Evolutionary conservation across 1,284 basidiomycete species (phyloP).

Genomic region (Tilletia caries): DNA sequence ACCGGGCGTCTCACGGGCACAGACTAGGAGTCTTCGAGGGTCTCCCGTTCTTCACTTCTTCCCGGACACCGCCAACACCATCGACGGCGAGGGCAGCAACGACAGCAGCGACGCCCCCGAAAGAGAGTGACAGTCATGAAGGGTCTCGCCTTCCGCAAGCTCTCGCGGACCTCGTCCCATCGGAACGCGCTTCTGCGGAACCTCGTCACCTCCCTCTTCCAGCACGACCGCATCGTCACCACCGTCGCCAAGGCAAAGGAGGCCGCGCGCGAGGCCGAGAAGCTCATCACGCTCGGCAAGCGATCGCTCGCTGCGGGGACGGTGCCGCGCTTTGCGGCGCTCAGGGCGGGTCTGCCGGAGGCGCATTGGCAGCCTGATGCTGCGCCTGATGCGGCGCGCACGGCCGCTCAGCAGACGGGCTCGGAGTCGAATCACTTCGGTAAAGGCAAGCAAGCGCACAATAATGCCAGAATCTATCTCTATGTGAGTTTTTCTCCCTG

Average conservation of each 20-base stretch:
- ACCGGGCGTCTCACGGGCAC: too few relatives aligned
- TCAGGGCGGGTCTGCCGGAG: neutral
- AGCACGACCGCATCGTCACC: constrained; percentile 94
- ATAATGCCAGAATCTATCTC: neutral
- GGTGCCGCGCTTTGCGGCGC: neutral
- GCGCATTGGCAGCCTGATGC: neutral
- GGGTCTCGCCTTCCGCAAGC: constrained; percentile 50
- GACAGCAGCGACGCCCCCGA: constrained; percentile 14
- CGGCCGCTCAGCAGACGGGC: neutral
- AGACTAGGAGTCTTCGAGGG: too few relatives aligned
- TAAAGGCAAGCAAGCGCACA: neutral
- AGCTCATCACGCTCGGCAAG: constrained; percentile 62
- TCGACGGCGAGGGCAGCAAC: constrained; percentile 9
- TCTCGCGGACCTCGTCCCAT: constrained; percentile 39
- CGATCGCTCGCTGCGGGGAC: constrained; percentile 23
- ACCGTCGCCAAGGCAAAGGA: constrained; percentile 95
- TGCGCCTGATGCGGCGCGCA: neutral
- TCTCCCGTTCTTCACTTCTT: too few relatives aligned
- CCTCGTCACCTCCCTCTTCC: constrained; percentile 86
- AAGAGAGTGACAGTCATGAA: too few relatives aligned
- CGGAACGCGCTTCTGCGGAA: constrained; percentile 58
- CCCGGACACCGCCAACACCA: neutral
- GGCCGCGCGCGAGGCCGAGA: constrained; percentile 84
- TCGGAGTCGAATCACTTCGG: neutral
- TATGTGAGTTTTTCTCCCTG: neutral